Base-by-base conservation (phyloP, 2,329 filamentous ascomycete genomes). In the Xylariaceae sp. region DNA sequence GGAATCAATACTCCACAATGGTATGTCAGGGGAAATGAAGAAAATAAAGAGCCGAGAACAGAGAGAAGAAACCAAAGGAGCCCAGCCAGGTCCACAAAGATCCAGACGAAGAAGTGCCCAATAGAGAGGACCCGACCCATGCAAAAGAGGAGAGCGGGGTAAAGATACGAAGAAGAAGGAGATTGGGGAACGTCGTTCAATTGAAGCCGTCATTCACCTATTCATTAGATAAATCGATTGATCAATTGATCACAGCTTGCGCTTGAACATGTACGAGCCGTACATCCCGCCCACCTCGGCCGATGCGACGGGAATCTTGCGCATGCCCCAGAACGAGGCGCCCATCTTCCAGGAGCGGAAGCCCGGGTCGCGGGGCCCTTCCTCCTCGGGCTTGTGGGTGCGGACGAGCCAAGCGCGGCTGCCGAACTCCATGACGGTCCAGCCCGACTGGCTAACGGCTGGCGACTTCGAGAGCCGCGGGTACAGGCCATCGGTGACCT, bases 261-360 rank as follows among this genome's bases (percentile, higher is more conserved):
- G 75, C 67, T 82, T 82, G 74, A 86, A 86, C 83, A 86, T 86
- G 67, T 82, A 86, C 20, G 78, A 82, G 20, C 95, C 95, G 70
- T 98, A 97, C 70, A 96, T 96, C 60, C 91, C 91, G 66, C 96
- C 95, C 21, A 98, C 89, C 73, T 98, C 93, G 50, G 93, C 91
- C 68, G 87, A 85, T 21, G 90, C 91, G 64, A 98, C 88, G n/a
- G 93, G 96, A 42, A 98, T 82, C 77, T 98, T 95, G 60, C 89
- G 82, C 86, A 92, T 92, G 40, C 90, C 90, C 90, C 90, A 93
- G 76, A 86, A 90, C 65, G 85, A 84, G 47, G 90, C 90, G 29
- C 90, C 90, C 88, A 91, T 89, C 78, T 95, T 95, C 90, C 90
- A 95, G 66, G 77, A 75, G 29, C 87, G 78, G 45, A 77, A 73